A percentile compares a stretch with the other conserved stretches of the same genome.
Conservation (phyloP, 1,284 basidiomycete species). For the Spongiforma sp. region DNA sequence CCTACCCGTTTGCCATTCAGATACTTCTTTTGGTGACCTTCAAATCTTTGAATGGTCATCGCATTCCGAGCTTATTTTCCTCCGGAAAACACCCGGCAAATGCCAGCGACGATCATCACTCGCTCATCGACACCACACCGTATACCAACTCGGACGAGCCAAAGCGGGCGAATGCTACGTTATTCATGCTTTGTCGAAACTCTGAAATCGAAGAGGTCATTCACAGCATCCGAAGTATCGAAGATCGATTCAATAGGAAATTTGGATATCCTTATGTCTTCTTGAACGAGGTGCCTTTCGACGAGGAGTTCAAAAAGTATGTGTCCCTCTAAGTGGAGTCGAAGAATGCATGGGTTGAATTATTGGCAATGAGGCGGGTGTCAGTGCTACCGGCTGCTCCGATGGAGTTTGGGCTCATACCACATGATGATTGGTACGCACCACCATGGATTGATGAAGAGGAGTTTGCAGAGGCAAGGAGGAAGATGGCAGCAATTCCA, state of each 20-base stretch:
- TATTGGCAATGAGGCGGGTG: conserved; percentile 51
- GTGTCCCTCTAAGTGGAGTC: conserved; percentile 16
- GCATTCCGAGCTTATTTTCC: no score
- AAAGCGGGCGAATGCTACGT: conserved; percentile 33
- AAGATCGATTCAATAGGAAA: conserved; percentile 67
- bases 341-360: conserved; percentile 17
- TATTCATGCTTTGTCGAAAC: conserved; percentile 40
- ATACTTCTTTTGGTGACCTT: no score
- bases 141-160: not conserved
- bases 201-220: conserved; percentile 59
- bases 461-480: conserved; percentile 61
- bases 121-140: not conserved
- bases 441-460: conserved; percentile 84
- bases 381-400: conserved; percentile 58
- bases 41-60: no score
- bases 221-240: conserved; percentile 55
- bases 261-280: conserved; percentile 75
- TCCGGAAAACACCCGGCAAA: no score
- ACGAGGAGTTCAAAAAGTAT: conserved; percentile 68
- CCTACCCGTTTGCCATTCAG: no score
- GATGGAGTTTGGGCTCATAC: conserved; percentile 75
- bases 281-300: conserved; percentile 73
- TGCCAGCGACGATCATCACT: not conserved
- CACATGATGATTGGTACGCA: conserved; percentile 76
- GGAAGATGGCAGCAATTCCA: conserved; percentile 66